These are phyloP conservation scores for Leishmania amazonensis DNA, from an alignment of 208 protist genomes.

Conservation along the genomic window DNA sequence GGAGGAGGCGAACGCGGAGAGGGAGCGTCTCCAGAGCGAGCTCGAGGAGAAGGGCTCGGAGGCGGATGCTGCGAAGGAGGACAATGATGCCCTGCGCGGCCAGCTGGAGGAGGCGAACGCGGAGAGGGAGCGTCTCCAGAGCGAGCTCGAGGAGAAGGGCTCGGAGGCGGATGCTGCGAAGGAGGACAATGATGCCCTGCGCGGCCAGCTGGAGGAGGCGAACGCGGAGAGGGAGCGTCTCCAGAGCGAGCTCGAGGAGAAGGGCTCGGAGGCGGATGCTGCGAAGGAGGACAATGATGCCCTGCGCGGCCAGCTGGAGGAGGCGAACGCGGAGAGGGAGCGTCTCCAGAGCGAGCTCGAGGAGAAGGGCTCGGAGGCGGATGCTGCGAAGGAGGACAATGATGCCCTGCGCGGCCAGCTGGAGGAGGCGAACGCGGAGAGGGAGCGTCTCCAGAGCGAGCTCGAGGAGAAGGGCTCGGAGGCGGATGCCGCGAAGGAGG, in stretches of 20 bases:
- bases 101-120: too few relatives aligned
- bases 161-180: too few relatives aligned
- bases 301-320: not conserved
- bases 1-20: too few relatives aligned
- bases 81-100: too few relatives aligned
- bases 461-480: not conserved
- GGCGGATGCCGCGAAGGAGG: not conserved
- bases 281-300: slow-evolving; percentile 10
- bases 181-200: too few relatives aligned
- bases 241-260: slow-evolving; percentile 7
- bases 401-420: not conserved
- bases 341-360: slow-evolving; percentile 11
- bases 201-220: too few relatives aligned
- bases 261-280: slow-evolving; percentile 3
- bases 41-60: too few relatives aligned
- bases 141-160: too few relatives aligned
- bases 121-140: too few relatives aligned
- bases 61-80: too few relatives aligned
- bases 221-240: not conserved
- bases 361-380: slow-evolving; percentile 3
- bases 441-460: not conserved
- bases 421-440: not conserved
- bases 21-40: too few relatives aligned
- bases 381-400: not conserved
- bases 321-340: slow-evolving; percentile 17